A percentile compares a stretch with the other conserved stretches of the same genome.
Conservation (phyloP, 352 stramenopile species). For the Phytophthora brassicae region DNA sequence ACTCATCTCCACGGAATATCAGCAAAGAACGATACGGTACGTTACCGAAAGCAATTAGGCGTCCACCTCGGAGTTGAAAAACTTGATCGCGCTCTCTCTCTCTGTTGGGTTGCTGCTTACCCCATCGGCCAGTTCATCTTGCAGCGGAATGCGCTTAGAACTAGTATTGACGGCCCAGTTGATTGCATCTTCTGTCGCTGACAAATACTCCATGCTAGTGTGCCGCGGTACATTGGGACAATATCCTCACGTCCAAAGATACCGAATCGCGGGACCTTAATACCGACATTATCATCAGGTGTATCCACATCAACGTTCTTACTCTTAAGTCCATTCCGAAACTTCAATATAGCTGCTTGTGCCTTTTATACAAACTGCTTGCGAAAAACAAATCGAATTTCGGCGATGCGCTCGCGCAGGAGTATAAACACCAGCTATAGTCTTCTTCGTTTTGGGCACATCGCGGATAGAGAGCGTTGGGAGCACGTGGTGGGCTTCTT, state of each 20-base stretch:
- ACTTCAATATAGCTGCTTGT: neutral
- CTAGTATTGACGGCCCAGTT: constrained; percentile 1
- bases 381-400: constrained; percentile 7
- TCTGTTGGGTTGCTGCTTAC: no score
- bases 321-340: neutral
- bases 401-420: neutral
- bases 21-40: no score
- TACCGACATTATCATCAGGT: neutral
- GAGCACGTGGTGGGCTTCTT: neutral
- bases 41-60: no score
- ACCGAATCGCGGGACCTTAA: constrained; percentile 5
- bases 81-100: no score
- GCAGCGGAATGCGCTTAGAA: neutral
- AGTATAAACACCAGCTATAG: neutral
- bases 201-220: neutral
- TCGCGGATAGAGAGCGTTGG: neutral
- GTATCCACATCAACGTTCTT: neutral
- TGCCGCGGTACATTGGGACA: neutral
- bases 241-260: neutral
- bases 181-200: neutral
- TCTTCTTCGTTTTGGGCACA: constrained; percentile 6
- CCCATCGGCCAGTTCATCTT: neutral
- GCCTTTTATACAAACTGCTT: constrained; percentile 3
- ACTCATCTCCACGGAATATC: no score
- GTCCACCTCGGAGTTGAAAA: no score